Evolutionary conservation across 2,329 filamentous ascomycete genomes (phyloP), one percentile per base, ranked within the genome.

Genomic region (Sclerotinia minor): DNA sequence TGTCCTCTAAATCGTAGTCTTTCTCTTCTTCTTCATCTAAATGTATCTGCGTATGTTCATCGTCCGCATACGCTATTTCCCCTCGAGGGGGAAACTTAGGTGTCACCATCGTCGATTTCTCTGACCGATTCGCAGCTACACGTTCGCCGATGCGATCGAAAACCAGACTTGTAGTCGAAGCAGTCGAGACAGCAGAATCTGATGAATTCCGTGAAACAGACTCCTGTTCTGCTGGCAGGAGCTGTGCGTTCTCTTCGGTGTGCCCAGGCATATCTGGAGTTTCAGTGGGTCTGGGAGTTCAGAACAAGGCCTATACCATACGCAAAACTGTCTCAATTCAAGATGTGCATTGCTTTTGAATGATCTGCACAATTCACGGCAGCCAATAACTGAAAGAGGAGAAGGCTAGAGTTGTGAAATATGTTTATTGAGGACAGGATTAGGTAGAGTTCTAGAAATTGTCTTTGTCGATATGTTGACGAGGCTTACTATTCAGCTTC

Each of bases 121-220:
- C 45, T 24, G 65, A 50, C 45, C 68, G 70, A 63, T 70, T 69
- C 35, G 71, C 71, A 35, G 67, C 69, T 29, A 68, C 72, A 32
- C 73, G 72, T 76, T 91, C 88, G 74, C 86, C 84, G 72, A 94
- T 84, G 71, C 89, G 87, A 72, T 95, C 91, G 76, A 95, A 91
- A 65, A 95, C 87, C 19, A 95, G 83, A 73, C 92, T 94, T 5
- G 90, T 93, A 15, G 92, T 94, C 45, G 92, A 95, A n/a, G 88
- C 88, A 52, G 65, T 54, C 52, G 89, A 90, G n/a, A 90, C 92
- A 57, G 86, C 78, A 4, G 91, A 92, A 35, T 77, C 76, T 58
- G 73, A 70, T 2, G 76, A 78, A 67, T 69, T 58, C 61, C 76
- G 70, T 29, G 41, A 49, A 52, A 64, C 59, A 64, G 50, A 55